phyloP scores from a whole-genome alignment of 2,329 filamentous ascomycete species.

The Chaetomium globosum region DNA sequence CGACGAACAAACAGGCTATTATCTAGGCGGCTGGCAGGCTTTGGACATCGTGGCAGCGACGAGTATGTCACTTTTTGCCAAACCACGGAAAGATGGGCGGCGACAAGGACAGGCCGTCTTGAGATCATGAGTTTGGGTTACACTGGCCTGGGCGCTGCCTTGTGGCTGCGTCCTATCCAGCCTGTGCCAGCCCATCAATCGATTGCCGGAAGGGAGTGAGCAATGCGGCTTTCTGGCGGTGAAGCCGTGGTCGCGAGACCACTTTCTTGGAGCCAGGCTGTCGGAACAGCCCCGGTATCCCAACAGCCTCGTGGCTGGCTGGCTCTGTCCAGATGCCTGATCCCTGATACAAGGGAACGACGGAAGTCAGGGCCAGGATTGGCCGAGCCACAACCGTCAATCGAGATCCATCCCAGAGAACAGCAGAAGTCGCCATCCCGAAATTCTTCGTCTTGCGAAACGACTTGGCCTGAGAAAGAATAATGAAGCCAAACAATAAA shows the following conservation, averaged over 20 bases:
- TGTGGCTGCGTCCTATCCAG: slow-evolving; percentile 1
- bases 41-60: slow-evolving; percentile 2
- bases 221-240: slow-evolving; percentile 18
- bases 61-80: not conserved
- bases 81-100: not conserved
- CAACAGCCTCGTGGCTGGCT: slow-evolving; percentile 11
- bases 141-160: slow-evolving; percentile 7
- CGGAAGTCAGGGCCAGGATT: slow-evolving; percentile 8
- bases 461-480: not conserved
- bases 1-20: slow-evolving; percentile 25
- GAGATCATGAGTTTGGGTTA: slow-evolving; percentile 17
- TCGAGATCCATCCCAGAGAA: not conserved
- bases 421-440: slow-evolving; percentile 3
- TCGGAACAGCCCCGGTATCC: slow-evolving; percentile 5
- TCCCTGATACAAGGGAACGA: slow-evolving; percentile 3
- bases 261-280: slow-evolving; percentile 11
- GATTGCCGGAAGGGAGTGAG: slow-evolving; percentile 6
- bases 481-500: not conserved
- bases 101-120: slow-evolving; percentile 20
- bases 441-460: not conserved
- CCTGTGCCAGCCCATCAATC: slow-evolving; percentile 12
- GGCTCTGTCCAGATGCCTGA: not conserved
- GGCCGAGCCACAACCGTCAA: not conserved
- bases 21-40: slow-evolving; percentile 16
- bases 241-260: slow-evolving; percentile 17